Conservation (phyloP, 2,329 filamentous ascomycete genomes). For the Fusarium xylarioides region DNA sequence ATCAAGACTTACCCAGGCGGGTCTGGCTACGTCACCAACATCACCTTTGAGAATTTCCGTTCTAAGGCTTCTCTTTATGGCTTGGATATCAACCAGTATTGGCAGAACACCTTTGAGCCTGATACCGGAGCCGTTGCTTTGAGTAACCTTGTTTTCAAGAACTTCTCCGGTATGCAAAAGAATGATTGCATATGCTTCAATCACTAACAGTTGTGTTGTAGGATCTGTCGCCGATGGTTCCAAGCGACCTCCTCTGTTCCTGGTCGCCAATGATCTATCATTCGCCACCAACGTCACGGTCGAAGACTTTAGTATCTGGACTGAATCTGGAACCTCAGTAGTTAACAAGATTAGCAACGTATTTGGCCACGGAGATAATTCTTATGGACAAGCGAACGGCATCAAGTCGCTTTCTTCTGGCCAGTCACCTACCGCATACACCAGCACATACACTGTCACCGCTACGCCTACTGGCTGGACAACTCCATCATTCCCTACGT, state of each 20-base stretch:
- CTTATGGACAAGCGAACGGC: background rate
- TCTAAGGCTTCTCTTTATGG: background rate
- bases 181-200: accelerated
- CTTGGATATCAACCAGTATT: background rate
- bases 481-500: background rate
- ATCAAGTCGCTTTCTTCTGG: background rate
- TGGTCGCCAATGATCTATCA: background rate
- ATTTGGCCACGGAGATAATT: background rate
- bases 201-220: background rate
- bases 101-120: background rate
- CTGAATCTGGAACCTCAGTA: background rate
- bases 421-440: background rate
- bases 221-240: background rate
- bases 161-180: background rate
- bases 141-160: background rate
- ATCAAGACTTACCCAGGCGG: background rate
- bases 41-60: background rate
- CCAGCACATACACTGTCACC: background rate
- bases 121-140: background rate
- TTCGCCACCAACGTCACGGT: background rate
- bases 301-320: background rate
- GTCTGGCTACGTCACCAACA: background rate
- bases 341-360: background rate
- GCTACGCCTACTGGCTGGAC: background rate
- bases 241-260: background rate